Percentiles rank a stretch among this genome's conserved stretches.
Conservation (phyloP, 805 yeast genomes). For the Pichia thaimueangensis region DNA sequence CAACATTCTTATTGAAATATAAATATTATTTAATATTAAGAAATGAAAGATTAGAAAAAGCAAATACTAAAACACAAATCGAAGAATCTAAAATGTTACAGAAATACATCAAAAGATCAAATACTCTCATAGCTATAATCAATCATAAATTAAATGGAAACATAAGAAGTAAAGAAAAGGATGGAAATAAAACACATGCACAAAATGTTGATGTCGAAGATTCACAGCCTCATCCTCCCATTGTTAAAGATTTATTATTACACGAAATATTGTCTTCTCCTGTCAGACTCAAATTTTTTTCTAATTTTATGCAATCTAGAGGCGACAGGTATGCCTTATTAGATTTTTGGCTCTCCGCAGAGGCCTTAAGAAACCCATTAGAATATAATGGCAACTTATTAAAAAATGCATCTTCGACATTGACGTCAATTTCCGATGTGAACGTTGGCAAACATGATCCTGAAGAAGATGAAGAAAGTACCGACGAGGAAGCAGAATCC, state of each 20-base stretch:
- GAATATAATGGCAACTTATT: conserved; percentile 28
- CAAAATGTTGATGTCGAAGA: neutral
- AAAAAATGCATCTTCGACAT: neutral
- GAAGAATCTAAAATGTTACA: conserved; percentile 10
- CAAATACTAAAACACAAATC: neutral
- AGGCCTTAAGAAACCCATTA: conserved; percentile 65
- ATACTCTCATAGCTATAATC: neutral
- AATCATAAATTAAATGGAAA: neutral
- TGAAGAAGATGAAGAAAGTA: conserved; percentile 27
- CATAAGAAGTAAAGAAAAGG: neutral
- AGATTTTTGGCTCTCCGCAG: conserved; percentile 63
- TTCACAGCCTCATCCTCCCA: too few relatives aligned
- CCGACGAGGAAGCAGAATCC: conserved; percentile 17
- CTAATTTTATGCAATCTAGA: conserved; percentile 50
- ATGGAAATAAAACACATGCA: neutral
- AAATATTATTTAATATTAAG: conserved; percentile 43
- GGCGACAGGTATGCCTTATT: conserved; percentile 37
- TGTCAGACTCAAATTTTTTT: conserved; percentile 36
- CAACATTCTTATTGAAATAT: conserved; percentile 42
- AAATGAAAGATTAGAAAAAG: conserved; percentile 7
- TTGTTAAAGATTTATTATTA: neutral
- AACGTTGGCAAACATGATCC: too few relatives aligned
- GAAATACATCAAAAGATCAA: conserved; percentile 10
- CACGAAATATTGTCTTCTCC: conserved; percentile 8
- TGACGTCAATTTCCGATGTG: conserved; percentile 13